Percentiles rank a stretch among this genome's conserved stretches.
Evolutionary conservation across 768 basidiomycete species (phyloP).

Genomic region (Leccinum aurantiacum): DNA sequence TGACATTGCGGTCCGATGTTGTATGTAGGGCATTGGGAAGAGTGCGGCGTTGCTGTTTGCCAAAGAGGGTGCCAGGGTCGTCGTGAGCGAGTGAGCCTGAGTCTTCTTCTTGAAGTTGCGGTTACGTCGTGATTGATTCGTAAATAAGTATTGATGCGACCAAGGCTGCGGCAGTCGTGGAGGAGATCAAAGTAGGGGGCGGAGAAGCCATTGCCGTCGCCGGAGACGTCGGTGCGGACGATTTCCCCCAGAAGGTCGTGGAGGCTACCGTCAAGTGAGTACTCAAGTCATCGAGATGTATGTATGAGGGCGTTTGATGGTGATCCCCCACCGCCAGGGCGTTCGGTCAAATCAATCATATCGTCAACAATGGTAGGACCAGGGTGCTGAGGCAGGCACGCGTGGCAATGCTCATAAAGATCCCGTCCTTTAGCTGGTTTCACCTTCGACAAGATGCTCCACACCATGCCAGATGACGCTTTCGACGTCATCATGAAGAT

Average conservation of each 20-base stretch:
- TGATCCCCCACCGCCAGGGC: conserved; percentile 43
- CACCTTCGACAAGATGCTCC: conserved; percentile 85
- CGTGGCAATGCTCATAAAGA: not conserved
- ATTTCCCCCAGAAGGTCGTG: conserved; percentile 78
- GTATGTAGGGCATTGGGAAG: conserved; percentile 71
- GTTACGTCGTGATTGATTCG: conserved; percentile 5
- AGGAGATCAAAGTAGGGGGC: conserved; percentile 70
- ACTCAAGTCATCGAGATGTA: conserved; percentile 20
- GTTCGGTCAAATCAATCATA: conserved; percentile 85
- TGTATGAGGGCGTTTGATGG: not conserved
- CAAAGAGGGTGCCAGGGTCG: conserved; percentile 83
- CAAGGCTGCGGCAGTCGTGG: conserved; percentile 62
- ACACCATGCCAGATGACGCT: conserved; percentile 80
- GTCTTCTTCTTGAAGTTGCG: not conserved
- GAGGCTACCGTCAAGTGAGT: conserved; percentile 74
- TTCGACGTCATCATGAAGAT: conserved; percentile 83
- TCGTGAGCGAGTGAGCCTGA: conserved; percentile 69
- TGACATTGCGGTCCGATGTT: not conserved
- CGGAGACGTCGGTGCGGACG: conserved; percentile 81
- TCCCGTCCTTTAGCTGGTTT: conserved; percentile 52
- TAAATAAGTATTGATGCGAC: conserved; percentile 63
- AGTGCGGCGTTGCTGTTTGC: conserved; percentile 76
- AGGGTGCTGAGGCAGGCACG: not conserved
- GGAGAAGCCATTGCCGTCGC: conserved; percentile 73
- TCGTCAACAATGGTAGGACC: conserved; percentile 70